A percentile compares a stretch with the other conserved stretches of the same genome.
These are phyloP conservation scores for Prunus mongolica DNA, from an alignment of 306 rosid genomes.

Conservation along the genomic window DNA sequence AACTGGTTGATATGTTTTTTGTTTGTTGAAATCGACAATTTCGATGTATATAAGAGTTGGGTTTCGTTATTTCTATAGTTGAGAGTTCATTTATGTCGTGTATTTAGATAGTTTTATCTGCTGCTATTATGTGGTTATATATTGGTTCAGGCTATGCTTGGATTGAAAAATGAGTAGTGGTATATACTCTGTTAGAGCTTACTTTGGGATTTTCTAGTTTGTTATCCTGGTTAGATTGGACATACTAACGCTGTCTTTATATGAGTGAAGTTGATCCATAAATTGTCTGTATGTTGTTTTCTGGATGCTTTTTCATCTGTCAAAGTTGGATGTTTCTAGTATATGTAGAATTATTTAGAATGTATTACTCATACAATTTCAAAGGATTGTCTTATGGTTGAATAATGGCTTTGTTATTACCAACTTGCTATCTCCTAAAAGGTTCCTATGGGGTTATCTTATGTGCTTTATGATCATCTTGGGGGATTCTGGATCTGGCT, in stretches of 20 bases:
- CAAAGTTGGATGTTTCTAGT: not conserved
- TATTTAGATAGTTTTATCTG: not conserved
- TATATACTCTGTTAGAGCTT: not conserved
- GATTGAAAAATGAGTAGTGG: not conserved
- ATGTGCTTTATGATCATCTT: not conserved
- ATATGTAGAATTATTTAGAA: not conserved
- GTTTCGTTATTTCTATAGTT: not conserved
- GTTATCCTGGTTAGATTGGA: not conserved
- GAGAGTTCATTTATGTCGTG: not conserved
- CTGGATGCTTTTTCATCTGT: not conserved
- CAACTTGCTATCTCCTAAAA: not conserved
- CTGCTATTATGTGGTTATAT: not conserved
- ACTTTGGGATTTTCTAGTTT: not conserved
- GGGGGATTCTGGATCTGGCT: not conserved
- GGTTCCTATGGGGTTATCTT: not conserved
- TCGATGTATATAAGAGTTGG: not conserved
- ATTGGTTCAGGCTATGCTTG: not conserved
- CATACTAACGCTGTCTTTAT: not conserved
- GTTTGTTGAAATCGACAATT: not conserved
- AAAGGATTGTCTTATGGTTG: not conserved
- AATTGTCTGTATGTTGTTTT: not conserved
- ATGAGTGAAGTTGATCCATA: not conserved
- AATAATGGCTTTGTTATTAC: not conserved
- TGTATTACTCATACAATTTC: not conserved
- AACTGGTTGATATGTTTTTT: not conserved